phyloP scores from a whole-genome alignment of 352 stramenopile species.

The Phytopythium aichiense region DNA sequence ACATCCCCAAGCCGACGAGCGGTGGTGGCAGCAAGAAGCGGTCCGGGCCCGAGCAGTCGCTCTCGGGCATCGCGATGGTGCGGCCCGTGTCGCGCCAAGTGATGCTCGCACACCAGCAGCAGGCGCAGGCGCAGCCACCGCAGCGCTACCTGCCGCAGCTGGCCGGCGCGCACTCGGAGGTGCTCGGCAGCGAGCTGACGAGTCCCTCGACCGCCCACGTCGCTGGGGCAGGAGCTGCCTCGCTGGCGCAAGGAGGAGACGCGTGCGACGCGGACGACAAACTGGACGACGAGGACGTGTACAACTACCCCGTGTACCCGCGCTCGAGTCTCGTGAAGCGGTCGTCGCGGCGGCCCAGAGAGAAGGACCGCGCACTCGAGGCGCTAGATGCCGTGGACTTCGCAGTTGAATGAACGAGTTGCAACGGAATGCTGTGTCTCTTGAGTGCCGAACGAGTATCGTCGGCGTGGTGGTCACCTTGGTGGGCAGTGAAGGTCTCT shows the following conservation, averaged over 20 bases:
- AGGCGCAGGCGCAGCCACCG: neutral
- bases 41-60: conserved; percentile 6
- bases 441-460: neutral
- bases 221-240: neutral
- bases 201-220: conserved; percentile 5
- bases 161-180: conserved; percentile 15
- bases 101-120: conserved; percentile 26
- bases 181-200: conserved; percentile 11
- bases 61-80: conserved; percentile 26
- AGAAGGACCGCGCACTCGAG: neutral
- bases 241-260: neutral
- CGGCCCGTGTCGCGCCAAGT: conserved; percentile 42
- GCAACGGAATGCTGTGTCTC: neutral
- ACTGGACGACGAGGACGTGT: conserved; percentile 26
- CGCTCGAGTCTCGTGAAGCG: conserved; percentile 33
- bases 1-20: conserved; percentile 32
- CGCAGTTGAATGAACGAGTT: neutral
- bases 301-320: conserved; percentile 59
- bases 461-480: neutral
- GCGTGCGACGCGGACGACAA: conserved; percentile 13
- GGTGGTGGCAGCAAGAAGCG: conserved; percentile 29
- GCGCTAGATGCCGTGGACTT: conserved; percentile 1
- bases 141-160: conserved; percentile 41
- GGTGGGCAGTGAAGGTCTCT: neutral
- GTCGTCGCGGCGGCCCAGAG: conserved; percentile 12